phyloP scores from a whole-genome alignment of 805 yeast genomes.

The Ogataea chonburiensis region DNA sequence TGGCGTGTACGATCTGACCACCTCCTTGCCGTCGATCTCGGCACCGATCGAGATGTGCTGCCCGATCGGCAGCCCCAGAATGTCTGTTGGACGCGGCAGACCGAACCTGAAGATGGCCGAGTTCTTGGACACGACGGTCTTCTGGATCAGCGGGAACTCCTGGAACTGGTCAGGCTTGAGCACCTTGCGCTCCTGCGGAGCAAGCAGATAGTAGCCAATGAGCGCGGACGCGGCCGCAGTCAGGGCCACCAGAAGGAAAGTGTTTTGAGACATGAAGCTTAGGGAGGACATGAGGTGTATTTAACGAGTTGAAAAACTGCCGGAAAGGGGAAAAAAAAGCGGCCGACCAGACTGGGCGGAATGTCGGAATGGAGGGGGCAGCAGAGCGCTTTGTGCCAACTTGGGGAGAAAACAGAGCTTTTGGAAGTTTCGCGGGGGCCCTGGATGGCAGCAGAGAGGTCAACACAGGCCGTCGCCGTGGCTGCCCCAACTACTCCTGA shows the following conservation, averaged over 20 bases:
- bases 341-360: too few species aligned
- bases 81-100: slow-evolving; percentile 69
- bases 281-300: too few species aligned
- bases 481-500: too few species aligned
- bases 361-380: too few species aligned
- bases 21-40: slow-evolving; percentile 71
- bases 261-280: slow-evolving; percentile 12
- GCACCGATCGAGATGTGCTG: slow-evolving; percentile 88
- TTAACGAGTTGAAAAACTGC: too few species aligned
- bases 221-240: slow-evolving; percentile 26
- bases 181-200: slow-evolving; percentile 42
- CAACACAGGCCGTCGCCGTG: too few species aligned
- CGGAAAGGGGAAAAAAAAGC: too few species aligned
- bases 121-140: slow-evolving; percentile 74
- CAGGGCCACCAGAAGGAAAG: slow-evolving; percentile 19
- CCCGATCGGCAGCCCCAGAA: slow-evolving; percentile 88
- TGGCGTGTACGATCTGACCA: slow-evolving; percentile 88
- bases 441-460: too few species aligned
- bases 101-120: slow-evolving; percentile 82
- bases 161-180: slow-evolving; percentile 66
- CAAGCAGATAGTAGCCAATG: slow-evolving; percentile 16
- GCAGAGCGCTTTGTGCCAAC: too few species aligned
- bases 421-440: too few species aligned
- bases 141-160: slow-evolving; percentile 77
- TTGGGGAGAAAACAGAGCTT: too few species aligned